Percentiles rank a stretch among this genome's conserved stretches.
phyloP scores from a whole-genome alignment of 225 moss, liverwort and hornwort genomes.

The Anthoceros angustus region DNA sequence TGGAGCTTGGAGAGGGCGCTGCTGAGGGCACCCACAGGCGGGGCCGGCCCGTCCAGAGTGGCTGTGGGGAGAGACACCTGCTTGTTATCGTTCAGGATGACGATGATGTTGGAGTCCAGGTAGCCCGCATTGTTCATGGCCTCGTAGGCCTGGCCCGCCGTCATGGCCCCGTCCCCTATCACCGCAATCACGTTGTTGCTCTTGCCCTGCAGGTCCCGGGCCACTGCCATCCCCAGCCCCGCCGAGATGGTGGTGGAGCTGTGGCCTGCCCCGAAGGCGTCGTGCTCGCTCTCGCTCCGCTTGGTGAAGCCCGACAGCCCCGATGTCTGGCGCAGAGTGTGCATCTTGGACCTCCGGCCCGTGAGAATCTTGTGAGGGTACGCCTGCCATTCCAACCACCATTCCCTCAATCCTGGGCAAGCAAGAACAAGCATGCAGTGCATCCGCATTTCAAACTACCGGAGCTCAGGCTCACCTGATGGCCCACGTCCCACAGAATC shows the following conservation, averaged over 20 bases:
- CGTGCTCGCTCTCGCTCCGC: constrained; percentile 29
- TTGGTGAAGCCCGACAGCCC: constrained; percentile 30
- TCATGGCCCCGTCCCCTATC: constrained; percentile 34
- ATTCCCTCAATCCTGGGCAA: no score
- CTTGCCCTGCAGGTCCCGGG: constrained; percentile 21
- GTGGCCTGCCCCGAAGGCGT: constrained; percentile 35
- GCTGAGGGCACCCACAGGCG: constrained; percentile 34
- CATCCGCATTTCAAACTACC: not conserved
- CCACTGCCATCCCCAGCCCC: constrained; percentile 34
- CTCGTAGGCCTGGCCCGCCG: constrained; percentile 35
- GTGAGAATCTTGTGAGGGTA: constrained; percentile 41
- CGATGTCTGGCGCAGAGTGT: constrained; percentile 22
- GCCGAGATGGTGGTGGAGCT: constrained; percentile 37
- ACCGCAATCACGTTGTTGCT: constrained; percentile 22
- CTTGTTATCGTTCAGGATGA: constrained; percentile 33
- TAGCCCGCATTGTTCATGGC: constrained; percentile 38
- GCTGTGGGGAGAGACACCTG: constrained; percentile 35
- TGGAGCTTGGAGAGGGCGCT: constrained; percentile 20
- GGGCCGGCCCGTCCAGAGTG: constrained; percentile 26
- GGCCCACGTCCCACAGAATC: constrained; percentile 34
- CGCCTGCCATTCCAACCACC: constrained; percentile 12
- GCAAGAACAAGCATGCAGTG: no score
- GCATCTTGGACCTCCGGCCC: constrained; percentile 23
- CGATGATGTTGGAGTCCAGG: constrained; percentile 26
- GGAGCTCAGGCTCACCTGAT: constrained; percentile 13